phyloP scores from a whole-genome alignment of 2,329 filamentous ascomycete genomes.

The Colletotrichum euphorbiae region DNA sequence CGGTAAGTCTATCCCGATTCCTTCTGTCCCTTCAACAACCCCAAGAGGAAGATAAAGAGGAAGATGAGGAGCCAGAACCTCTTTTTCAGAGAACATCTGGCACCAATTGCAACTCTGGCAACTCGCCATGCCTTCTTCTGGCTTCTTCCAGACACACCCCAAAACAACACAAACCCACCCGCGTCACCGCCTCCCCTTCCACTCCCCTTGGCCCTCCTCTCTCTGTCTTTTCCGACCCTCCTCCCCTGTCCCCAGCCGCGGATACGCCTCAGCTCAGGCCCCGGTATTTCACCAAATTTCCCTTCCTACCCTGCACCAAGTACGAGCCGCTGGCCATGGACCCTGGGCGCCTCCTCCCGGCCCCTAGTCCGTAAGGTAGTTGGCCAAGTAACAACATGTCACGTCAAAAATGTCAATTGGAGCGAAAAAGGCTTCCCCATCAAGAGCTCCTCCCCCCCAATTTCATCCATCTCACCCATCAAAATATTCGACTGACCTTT shows the following conservation, averaged over 20 bases:
- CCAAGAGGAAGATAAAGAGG: no score
- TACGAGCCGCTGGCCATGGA: constrained; percentile 38
- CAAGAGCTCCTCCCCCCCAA: constrained; percentile 25
- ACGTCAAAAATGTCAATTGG: constrained; percentile 35
- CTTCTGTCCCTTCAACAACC: neutral
- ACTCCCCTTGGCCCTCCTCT: constrained; percentile 22
- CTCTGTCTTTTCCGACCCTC: constrained; percentile 26
- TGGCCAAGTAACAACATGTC: constrained; percentile 41
- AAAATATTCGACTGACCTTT: constrained; percentile 45
- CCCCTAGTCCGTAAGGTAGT: constrained; percentile 39
- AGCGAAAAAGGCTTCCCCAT: constrained; percentile 38
- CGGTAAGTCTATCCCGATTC: constrained; percentile 57
- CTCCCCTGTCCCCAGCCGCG: constrained; percentile 34
- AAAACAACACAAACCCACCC: constrained; percentile 33
- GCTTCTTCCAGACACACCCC: constrained; percentile 23
- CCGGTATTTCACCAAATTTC: constrained; percentile 38
- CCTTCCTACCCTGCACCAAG: constrained; percentile 27
- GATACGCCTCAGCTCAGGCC: constrained; percentile 34
- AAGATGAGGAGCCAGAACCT: no score
- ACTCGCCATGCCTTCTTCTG: constrained; percentile 22
- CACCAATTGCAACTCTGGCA: no score
- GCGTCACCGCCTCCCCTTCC: constrained; percentile 22
- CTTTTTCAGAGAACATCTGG: no score
- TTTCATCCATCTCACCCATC: constrained; percentile 20
- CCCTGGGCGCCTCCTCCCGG: constrained; percentile 38